Conservation (phyloP, 345 rosid species). For the Eucalyptus brandiana region DNA sequence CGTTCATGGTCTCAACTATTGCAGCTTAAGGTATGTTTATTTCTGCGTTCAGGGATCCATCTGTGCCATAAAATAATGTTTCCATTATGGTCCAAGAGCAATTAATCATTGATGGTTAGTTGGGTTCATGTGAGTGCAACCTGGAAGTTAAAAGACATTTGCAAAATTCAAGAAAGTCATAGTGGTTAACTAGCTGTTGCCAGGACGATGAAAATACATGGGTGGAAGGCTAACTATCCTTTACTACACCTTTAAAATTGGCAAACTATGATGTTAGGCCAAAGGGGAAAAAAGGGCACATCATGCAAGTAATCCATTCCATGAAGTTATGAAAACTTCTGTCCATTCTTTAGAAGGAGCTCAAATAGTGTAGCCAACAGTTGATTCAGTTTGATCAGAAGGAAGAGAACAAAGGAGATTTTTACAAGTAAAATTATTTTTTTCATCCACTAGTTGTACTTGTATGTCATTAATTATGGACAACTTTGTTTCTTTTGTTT, state of each 20-base stretch:
- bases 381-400: background rate
- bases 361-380: background rate
- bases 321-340: background rate
- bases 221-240: background rate
- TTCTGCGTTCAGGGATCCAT: background rate
- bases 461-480: background rate
- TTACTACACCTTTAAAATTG: background rate
- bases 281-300: background rate
- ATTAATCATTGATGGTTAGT: background rate
- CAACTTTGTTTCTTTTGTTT: background rate
- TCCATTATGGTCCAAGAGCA: background rate
- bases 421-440: background rate
- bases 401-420: background rate
- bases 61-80: background rate
- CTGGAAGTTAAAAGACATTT: background rate
- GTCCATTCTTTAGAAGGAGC: background rate
- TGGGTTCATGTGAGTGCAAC: background rate
- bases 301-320: background rate
- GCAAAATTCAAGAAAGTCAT: background rate
- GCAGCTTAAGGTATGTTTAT: slow-evolving; percentile 34
- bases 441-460: background rate
- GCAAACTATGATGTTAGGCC: background rate
- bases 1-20: slow-evolving; percentile 32
- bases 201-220: background rate
- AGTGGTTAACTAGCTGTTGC: background rate